A percentile compares a stretch with the other conserved stretches of the same genome.
Conservation (phyloP, 176 grass and related monocot species). For the Rhynchospora pubera region DNA sequence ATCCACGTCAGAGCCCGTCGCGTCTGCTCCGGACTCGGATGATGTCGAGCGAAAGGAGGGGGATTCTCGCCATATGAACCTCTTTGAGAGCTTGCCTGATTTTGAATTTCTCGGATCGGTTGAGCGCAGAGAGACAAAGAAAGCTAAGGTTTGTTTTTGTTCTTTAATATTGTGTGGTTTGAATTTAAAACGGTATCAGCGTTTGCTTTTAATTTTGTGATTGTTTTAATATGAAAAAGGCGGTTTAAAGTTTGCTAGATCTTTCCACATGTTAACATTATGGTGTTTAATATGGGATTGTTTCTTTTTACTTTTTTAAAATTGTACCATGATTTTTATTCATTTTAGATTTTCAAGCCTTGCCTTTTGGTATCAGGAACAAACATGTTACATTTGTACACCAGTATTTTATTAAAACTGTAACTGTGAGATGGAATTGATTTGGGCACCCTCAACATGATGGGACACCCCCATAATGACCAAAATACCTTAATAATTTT, state of each 20-base stretch:
- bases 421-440: too few relatives aligned
- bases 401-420: not conserved
- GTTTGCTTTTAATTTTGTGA: not conserved
- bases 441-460: too few relatives aligned
- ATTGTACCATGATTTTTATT: not conserved
- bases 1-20: not conserved
- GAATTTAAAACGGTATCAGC: not conserved
- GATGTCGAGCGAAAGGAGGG: conserved; percentile 8
- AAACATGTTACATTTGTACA: not conserved
- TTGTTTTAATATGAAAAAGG: not conserved
- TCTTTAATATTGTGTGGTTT: not conserved
- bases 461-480: too few relatives aligned
- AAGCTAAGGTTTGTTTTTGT: conserved; percentile 20
- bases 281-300: not conserved
- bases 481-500: too few relatives aligned
- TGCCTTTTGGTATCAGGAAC: not conserved
- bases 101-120: conserved; percentile 52
- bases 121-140: conserved; percentile 34
- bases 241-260: not conserved
- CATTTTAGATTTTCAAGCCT: not conserved
- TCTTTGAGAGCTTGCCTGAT: conserved; percentile 43
- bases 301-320: not conserved
- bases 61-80: conserved; percentile 59
- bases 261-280: not conserved
- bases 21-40: not conserved